Evolutionary conservation across 2,329 filamentous ascomycete species (phyloP).

Genomic region (Xylariomycetidae sp.): DNA sequence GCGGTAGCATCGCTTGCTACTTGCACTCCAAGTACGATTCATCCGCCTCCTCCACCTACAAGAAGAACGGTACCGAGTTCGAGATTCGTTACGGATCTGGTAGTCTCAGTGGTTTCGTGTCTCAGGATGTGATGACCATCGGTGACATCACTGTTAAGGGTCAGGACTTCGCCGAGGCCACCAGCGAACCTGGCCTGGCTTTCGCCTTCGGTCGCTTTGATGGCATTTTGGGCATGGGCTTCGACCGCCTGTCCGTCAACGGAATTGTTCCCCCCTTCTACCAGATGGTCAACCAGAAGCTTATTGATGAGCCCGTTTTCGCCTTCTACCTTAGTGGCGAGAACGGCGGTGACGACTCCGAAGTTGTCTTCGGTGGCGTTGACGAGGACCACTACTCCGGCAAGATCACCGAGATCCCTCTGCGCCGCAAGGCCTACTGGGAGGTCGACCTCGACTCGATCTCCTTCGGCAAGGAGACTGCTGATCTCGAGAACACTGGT

Average conservation of each 20-base stretch:
- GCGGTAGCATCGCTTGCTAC: slow-evolving; percentile 95
- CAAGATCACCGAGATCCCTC: slow-evolving; percentile 85
- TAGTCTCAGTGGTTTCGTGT: slow-evolving; percentile 88
- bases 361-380: slow-evolving; percentile 84
- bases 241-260: slow-evolving; percentile 96
- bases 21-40: slow-evolving; percentile 97
- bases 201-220: slow-evolving; percentile 98
- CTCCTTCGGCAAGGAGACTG: slow-evolving; percentile 76
- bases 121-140: slow-evolving; percentile 78
- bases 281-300: slow-evolving; percentile 83
- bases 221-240: slow-evolving; percentile 91
- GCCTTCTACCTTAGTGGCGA: slow-evolving; percentile 89
- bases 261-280: slow-evolving; percentile 92
- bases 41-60: slow-evolving; percentile 79
- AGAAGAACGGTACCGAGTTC: slow-evolving; percentile 88
- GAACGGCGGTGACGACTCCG: slow-evolving; percentile 65
- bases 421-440: slow-evolving; percentile 99
- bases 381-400: slow-evolving; percentile 76
- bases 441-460: slow-evolving; percentile 95
- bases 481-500: slow-evolving; percentile 89
- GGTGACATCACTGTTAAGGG: slow-evolving; percentile 83
- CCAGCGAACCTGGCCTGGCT: slow-evolving; percentile 88
- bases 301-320: slow-evolving; percentile 89
- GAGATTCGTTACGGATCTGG: slow-evolving; percentile 95
- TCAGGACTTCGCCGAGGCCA: slow-evolving; percentile 95